Evolutionary conservation across 192 early-diverging fungal genomes (phyloP).

Genomic region (Piromyces finnis): DNA sequence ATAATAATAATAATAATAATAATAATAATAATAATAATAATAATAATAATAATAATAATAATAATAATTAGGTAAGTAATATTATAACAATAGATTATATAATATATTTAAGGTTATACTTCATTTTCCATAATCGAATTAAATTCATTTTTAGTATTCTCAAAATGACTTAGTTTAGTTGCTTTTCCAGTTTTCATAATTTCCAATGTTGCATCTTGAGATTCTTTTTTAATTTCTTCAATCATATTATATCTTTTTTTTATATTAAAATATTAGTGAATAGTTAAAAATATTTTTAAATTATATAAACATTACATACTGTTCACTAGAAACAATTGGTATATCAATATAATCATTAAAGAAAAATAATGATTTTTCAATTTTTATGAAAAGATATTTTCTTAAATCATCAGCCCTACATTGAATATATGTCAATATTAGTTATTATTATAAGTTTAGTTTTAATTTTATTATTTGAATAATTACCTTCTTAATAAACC

Average conservation of each 20-base stretch:
- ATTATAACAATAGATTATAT: neutral
- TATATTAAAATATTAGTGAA: no score
- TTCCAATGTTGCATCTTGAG: slow-evolving; percentile 37
- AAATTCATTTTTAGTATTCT: slow-evolving; percentile 18
- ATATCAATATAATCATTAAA: slow-evolving; percentile 34
- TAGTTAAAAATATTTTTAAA: no score
- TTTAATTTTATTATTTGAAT: no score
- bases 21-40: no score
- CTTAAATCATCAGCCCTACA: slow-evolving; percentile 12
- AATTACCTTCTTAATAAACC: slow-evolving; percentile 4
- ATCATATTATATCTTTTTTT: slow-evolving; percentile 17
- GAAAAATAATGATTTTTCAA: slow-evolving; percentile 35
- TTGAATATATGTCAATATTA: no score
- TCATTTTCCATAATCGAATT: slow-evolving; percentile 25
- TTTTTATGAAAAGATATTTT: slow-evolving; percentile 16
- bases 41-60: no score
- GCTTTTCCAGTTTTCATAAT: slow-evolving; percentile 37
- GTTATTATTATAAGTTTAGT: no score
- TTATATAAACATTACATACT: no score
- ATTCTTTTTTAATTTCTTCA: slow-evolving; percentile 17
- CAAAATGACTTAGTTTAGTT: slow-evolving; percentile 22
- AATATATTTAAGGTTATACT: slow-evolving; percentile 3
- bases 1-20: no score
- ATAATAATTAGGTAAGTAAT: no score
- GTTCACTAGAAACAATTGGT: slow-evolving; percentile 35